phyloP scores from a whole-genome alignment of 2,329 filamentous ascomycete genomes.

The Fusarium musae region DNA sequence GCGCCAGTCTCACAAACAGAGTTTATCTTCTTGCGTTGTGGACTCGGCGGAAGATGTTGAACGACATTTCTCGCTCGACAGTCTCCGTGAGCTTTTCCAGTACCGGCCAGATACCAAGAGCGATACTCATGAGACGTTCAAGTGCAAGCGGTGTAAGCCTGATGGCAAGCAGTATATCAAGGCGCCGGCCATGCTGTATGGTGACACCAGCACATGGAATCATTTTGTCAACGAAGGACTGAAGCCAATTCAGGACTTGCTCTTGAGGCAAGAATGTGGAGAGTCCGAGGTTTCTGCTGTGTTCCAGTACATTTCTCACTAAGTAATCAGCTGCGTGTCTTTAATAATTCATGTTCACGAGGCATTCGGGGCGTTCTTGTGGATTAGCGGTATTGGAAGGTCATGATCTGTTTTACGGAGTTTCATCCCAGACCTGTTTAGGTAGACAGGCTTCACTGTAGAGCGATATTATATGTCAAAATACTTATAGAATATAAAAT shows the following conservation, averaged over 20 bases:
- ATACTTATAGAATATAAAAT: not conserved
- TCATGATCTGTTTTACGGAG: conserved; percentile 9
- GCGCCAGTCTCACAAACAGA: conserved; percentile 97
- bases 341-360: conserved; percentile 22
- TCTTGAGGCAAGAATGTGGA: conserved; percentile 85
- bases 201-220: conserved; percentile 99
- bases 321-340: conserved; percentile 10
- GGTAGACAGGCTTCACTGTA: not conserved
- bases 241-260: conserved; percentile 86
- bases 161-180: conserved; percentile 90
- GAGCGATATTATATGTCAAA: not conserved
- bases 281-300: conserved; percentile 89
- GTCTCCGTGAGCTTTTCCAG: conserved; percentile 91
- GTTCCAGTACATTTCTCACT: conserved; percentile 98
- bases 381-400: conserved; percentile 7
- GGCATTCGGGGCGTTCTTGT: conserved; percentile 24
- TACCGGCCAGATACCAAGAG: conserved; percentile 86
- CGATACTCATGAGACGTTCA: conserved; percentile 98
- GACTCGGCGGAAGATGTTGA: conserved; percentile 98
- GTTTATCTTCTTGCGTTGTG: conserved; percentile 93
- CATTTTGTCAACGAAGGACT: conserved; percentile 89
- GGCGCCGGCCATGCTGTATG: conserved; percentile 93
- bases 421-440: conserved; percentile 1
- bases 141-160: conserved; percentile 92
- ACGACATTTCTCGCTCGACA: conserved; percentile 93